A percentile compares a stretch with the other conserved stretches of the same genome.
Conservation (phyloP, 345 rosid genomes). For the Brassica incana region DNA sequence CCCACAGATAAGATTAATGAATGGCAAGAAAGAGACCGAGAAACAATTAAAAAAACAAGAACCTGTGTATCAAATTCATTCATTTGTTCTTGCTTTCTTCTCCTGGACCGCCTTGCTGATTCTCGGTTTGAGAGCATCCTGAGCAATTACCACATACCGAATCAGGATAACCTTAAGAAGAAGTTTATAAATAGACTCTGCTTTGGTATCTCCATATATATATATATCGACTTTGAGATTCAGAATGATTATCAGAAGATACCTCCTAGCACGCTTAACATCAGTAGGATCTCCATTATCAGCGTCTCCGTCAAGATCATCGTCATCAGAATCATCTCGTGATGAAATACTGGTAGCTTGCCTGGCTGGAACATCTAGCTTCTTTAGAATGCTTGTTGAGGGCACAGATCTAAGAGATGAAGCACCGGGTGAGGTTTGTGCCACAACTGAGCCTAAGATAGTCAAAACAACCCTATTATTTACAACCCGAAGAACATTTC, state of each 20-base stretch:
- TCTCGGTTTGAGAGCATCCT: slow-evolving; percentile 99
- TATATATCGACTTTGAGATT: not conserved
- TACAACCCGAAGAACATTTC: slow-evolving; percentile 9
- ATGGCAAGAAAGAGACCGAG: not conserved
- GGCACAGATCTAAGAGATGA: slow-evolving; percentile 24
- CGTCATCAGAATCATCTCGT: slow-evolving; percentile 86
- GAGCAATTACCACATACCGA: slow-evolving; percentile 8
- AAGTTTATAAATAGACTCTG: not conserved
- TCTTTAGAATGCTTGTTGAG: slow-evolving; percentile 43
- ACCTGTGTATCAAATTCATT: slow-evolving; percentile 91
- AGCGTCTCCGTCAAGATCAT: slow-evolving; percentile 81
- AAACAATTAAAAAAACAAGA: slow-evolving; percentile 16
- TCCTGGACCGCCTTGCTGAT: slow-evolving; percentile 98
- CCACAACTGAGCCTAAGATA: slow-evolving; percentile 27
- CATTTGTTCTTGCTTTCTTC: slow-evolving; percentile 85
- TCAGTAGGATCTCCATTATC: slow-evolving; percentile 58
- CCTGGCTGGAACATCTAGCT: slow-evolving; percentile 51
- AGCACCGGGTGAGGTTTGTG: slow-evolving; percentile 29
- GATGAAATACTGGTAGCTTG: slow-evolving; percentile 85
- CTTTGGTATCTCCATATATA: not conserved
- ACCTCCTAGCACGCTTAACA: slow-evolving; percentile 78
- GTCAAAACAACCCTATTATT: slow-evolving; percentile 4
- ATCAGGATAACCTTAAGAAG: not conserved
- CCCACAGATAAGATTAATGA: slow-evolving; percentile 13
- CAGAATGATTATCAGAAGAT: not conserved